A percentile compares a stretch with the other conserved stretches of the same genome.
phyloP scores from a whole-genome alignment of 2,329 filamentous ascomycete genomes.

The Colletotrichum spinosum region DNA sequence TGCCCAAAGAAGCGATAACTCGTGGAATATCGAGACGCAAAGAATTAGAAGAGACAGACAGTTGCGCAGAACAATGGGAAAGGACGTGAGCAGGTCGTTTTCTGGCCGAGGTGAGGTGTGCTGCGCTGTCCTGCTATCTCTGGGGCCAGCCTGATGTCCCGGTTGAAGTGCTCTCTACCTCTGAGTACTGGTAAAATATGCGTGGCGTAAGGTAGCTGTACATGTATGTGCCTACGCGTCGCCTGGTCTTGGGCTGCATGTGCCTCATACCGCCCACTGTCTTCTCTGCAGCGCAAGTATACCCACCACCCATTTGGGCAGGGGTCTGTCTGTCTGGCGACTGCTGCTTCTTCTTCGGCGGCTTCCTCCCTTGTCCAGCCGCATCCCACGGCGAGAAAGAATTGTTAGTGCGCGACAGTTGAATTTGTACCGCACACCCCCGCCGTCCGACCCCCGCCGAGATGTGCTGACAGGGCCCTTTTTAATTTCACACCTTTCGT shows the following conservation, averaged over 20 bases:
- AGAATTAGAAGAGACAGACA: no score
- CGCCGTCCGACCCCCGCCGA: constrained; percentile 12
- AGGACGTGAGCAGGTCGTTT: neutral
- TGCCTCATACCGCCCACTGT: neutral
- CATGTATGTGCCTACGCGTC: neutral
- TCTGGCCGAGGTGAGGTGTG: constrained; percentile 4
- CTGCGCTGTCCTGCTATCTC: neutral
- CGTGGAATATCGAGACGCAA: no score
- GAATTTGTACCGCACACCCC: constrained; percentile 23
- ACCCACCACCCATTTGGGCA: neutral
- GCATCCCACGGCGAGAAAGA: constrained; percentile 24
- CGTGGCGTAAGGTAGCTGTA: neutral
- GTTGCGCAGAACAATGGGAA: no score
- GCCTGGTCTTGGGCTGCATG: neutral
- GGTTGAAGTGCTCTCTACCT: constrained; percentile 15
- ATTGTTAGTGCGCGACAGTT: constrained; percentile 36
- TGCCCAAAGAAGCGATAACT: no score
- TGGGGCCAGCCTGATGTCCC: neutral
- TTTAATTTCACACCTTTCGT: constrained; percentile 22
- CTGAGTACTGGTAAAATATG: neutral
- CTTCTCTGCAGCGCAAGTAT: constrained; percentile 7
- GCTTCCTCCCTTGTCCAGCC: constrained; percentile 33
- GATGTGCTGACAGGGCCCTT: constrained; percentile 28
- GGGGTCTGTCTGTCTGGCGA: constrained; percentile 4
- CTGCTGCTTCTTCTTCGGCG: constrained; percentile 23